phyloP scores from a whole-genome alignment of 192 early-diverging fungal species.

The Entophlyctis helioformis region DNA sequence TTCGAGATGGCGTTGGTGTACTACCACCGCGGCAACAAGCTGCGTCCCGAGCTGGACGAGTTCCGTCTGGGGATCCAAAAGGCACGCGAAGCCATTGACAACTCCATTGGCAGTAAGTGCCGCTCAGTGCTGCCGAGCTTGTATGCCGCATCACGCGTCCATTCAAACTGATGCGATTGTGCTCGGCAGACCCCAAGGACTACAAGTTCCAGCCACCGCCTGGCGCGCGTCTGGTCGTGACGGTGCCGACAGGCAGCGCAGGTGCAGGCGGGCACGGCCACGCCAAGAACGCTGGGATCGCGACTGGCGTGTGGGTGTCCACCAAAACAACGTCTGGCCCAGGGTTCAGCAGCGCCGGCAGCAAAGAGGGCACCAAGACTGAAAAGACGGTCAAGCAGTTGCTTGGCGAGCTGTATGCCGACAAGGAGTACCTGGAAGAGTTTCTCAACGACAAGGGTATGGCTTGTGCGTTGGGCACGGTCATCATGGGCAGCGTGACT shows the following conservation, averaged over 20 bases:
- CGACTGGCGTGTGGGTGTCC: no score
- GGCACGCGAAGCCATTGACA: slow-evolving; percentile 39
- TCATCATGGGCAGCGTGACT: no score
- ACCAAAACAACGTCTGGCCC: no score
- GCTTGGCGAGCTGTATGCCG: slow-evolving; percentile 25
- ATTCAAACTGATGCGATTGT: not conserved
- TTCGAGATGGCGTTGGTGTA: slow-evolving; percentile 44
- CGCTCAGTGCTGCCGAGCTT: not conserved
- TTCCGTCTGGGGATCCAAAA: slow-evolving; percentile 46
- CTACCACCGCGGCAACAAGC: slow-evolving; percentile 44
- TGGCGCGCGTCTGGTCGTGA: slow-evolving; percentile 3
- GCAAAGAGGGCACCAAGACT: no score
- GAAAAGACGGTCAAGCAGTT: slow-evolving; percentile 11
- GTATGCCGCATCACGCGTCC: not conserved
- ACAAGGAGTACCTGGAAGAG: slow-evolving; percentile 27
- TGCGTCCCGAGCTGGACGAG: slow-evolving; percentile 37
- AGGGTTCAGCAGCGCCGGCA: no score
- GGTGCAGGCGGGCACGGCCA: slow-evolving; percentile 1
- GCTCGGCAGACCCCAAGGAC: slow-evolving; percentile 20
- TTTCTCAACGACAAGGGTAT: slow-evolving; percentile 27
- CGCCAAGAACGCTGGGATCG: no score
- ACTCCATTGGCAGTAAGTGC: slow-evolving; percentile 30
- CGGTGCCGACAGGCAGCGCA: not conserved
- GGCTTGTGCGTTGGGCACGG: not conserved
- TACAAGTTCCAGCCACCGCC: slow-evolving; percentile 33